A percentile compares a stretch with the other conserved stretches of the same genome.
phyloP scores from a whole-genome alignment of 2,329 filamentous ascomycete species.

The Reticulascus tulasneorum region DNA sequence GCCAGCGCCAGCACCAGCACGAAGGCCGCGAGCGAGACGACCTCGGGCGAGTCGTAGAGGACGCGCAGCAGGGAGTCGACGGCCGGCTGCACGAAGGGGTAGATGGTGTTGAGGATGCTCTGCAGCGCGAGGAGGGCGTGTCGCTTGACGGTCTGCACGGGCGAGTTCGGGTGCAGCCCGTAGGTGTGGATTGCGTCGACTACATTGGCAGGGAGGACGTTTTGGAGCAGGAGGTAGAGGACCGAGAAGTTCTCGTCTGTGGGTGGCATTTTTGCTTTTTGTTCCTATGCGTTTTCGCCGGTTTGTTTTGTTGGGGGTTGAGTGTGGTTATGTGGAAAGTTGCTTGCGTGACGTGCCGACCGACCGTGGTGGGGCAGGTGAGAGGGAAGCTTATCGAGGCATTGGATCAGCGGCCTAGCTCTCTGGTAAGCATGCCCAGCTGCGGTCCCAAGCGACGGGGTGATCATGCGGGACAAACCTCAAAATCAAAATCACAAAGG shows the following conservation, averaged over 20 bases:
- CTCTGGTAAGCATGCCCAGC: too few relatives aligned
- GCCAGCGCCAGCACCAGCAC: conserved; percentile 54
- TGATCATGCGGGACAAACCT: too few relatives aligned
- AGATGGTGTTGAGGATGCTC: conserved; percentile 24
- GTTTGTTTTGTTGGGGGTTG: neutral
- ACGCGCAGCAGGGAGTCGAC: conserved; percentile 33
- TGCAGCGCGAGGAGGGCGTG: conserved; percentile 26
- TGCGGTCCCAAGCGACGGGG: too few relatives aligned
- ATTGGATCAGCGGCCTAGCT: too few relatives aligned
- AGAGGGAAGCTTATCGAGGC: too few relatives aligned
- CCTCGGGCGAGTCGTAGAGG: conserved; percentile 35
- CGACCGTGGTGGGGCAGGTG: too few relatives aligned
- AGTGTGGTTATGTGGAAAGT: neutral
- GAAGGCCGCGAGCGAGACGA: conserved; percentile 41
- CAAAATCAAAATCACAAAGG: too few relatives aligned
- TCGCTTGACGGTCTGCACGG: conserved; percentile 36
- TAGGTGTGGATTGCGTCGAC: conserved; percentile 41
- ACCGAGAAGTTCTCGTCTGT: too few relatives aligned
- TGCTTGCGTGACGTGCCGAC: too few relatives aligned
- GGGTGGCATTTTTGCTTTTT: neutral
- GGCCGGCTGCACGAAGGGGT: conserved; percentile 39
- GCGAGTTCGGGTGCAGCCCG: conserved; percentile 41
- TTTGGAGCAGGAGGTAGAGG: too few relatives aligned
- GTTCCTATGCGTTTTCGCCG: neutral
- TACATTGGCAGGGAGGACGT: conserved; percentile 41